Evolutionary conservation across 2,329 filamentous ascomycete species (phyloP).

Genomic region (Hirsutella minnesotensis): DNA sequence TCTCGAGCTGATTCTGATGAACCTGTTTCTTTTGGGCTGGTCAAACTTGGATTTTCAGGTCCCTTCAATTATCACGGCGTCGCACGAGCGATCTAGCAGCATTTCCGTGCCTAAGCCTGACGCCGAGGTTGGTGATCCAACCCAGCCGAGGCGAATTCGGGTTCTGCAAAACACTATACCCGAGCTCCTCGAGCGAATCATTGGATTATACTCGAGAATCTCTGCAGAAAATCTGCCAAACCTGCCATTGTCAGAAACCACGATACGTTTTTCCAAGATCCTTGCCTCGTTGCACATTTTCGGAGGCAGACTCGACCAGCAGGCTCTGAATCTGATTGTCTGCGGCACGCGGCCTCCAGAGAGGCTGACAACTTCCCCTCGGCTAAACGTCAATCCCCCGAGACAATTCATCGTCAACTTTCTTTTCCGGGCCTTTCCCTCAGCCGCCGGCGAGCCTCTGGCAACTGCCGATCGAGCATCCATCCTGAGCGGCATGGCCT

Average conservation of each 20-base stretch:
- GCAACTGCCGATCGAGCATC: conserved; percentile 65
- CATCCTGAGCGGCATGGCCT: conserved; percentile 74
- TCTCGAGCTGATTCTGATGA: conserved; percentile 74
- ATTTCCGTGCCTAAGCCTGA: conserved; percentile 17
- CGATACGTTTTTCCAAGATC: conserved; percentile 61
- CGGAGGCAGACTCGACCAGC: conserved; percentile 48
- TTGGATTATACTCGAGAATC: conserved; percentile 61
- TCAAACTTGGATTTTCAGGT: conserved; percentile 72
- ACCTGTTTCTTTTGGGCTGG: conserved; percentile 76
- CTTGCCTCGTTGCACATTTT: conserved; percentile 55
- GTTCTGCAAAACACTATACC: conserved; percentile 50
- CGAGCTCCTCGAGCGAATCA: conserved; percentile 62
- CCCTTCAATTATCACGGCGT: conserved; percentile 41
- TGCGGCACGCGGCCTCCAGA: conserved; percentile 44
- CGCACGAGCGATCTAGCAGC: conserved; percentile 31
- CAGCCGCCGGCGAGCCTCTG: conserved; percentile 51
- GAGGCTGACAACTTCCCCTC: conserved; percentile 36
- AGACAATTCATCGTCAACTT: conserved; percentile 53
- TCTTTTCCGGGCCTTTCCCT: conserved; percentile 60
- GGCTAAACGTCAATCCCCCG: conserved; percentile 42
- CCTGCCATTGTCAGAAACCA: conserved; percentile 59
- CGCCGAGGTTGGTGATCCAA: conserved; percentile 21
- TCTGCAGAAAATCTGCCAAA: conserved; percentile 60
- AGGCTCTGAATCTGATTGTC: conserved; percentile 53
- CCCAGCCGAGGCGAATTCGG: conserved; percentile 40